Evolutionary conservation across 768 basidiomycete species (phyloP), one percentile per base, ranked within the genome.

Genomic region (Lactifluus pinguis): DNA sequence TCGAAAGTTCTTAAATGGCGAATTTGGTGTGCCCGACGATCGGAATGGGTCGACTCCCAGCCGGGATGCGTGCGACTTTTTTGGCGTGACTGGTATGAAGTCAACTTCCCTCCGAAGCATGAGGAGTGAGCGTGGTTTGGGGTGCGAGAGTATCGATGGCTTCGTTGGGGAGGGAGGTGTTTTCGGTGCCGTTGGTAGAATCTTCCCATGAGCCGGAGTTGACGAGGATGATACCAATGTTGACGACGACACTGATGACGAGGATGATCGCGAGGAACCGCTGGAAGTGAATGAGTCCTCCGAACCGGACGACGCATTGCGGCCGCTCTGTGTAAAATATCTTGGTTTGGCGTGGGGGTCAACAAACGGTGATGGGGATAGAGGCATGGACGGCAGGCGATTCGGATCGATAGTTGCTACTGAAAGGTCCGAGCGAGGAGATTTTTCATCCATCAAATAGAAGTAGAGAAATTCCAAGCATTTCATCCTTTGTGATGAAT

Each of bases 401-500:
- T 76, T 75, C 38, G 72, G 71, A 14, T 65, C 53, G 17, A 61
- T 44, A 49, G 65, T 56, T 42, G 60, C 63, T 47, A 52, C 59
- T 4, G 65, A 60, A 21, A 65, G 59, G 42, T 49, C 55, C 66
- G 63, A 10, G 64, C 50, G 65, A 25, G 72, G 56, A 6, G 74
- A 69, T 1, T 81, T 83, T 69, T 97, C 94, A 61, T 95, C 94
- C 49, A 95, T 77, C 7, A 98, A 78, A 71, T 98, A 98, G 72
- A 95, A 97, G 72, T 95, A 95, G 15, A 98, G 74, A 67, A 97
- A 94, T 70, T 97, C 95, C 17, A 98, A 77, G 63, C 92, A 95
- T 75, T 95, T 95, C 89, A 97, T 95, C 67, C 94, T 95, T 67
- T 21, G 39, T 19, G 21, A 19, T 13, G 19, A 29, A 42, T 53